Evolutionary conservation across 768 basidiomycete genomes (phyloP), one percentile per base, ranked within the genome.

Genomic region (Mycena maculata): DNA sequence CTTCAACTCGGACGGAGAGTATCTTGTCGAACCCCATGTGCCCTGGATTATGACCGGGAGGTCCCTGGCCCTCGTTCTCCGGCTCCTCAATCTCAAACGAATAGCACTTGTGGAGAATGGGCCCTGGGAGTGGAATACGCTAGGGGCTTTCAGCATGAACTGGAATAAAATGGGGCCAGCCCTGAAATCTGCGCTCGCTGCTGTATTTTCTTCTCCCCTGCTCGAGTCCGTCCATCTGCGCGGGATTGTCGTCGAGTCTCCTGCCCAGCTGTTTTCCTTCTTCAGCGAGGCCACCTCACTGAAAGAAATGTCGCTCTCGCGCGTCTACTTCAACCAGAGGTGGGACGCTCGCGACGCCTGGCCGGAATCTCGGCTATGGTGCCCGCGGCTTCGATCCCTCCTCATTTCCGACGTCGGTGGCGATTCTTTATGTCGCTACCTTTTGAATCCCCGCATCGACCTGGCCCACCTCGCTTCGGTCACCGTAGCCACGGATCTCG

Each of bases 241-340:
- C 25, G 63, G 63, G 15, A 47, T 64, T 48, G 42, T 28, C 9
- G 22, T 64, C 33, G 13, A 57, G 6, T 64, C 63, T 23, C 54
- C 63, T 18, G 3, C 1, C 20, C 54, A 57, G 47, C 63, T 64
- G n/a, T 25, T 64, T 3, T 47, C 53, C 44, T 38, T 64, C 22
- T 64, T 64, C 63, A 47, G 63, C 47, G 48, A 57, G 11, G 49
- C 54, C 4, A n/a, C 50, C 1, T 22, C 63, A 20, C n/a, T 65
- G 10, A 52, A 53, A n/a, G 47, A 52, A 3, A 16, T 65, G 45
- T 50, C 56, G 8, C 18, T 65, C 2, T 50, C 63, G 31, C 63
- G 63, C 3, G 23, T 59, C 3, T 42, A 44, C 30, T 59, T 58
- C 18, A 39, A 30, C 6, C 39, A 27, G 18, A 22, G 30, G 22